Conservation (phyloP, 495 filamentous ascomycete genomes). For the Aspergillus coremiiformis region DNA sequence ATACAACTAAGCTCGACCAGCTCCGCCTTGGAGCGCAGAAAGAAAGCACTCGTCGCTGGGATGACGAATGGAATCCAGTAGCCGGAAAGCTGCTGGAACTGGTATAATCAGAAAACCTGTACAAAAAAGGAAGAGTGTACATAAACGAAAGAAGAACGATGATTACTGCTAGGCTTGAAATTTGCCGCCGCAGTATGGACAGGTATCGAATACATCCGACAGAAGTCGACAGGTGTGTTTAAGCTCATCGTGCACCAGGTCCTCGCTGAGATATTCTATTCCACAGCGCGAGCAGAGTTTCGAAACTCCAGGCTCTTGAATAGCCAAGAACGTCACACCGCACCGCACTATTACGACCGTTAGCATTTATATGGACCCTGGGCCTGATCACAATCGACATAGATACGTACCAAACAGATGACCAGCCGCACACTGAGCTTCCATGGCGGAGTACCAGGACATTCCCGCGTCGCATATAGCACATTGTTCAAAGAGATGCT, state of each 20-base stretch:
- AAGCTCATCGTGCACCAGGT: constrained; percentile 20
- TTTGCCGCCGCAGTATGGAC: constrained; percentile 49
- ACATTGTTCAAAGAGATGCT: constrained; percentile 37
- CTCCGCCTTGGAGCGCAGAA: constrained; percentile 66
- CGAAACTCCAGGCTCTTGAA: constrained; percentile 47
- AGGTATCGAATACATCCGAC: constrained; percentile 45
- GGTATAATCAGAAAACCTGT: constrained; percentile 6
- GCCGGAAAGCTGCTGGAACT: constrained; percentile 66
- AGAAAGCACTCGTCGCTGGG: constrained; percentile 78
- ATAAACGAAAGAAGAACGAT: not conserved
- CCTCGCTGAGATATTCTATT: constrained; percentile 43
- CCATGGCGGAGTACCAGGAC: constrained; percentile 26
- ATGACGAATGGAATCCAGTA: constrained; percentile 86
- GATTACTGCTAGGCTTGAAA: constrained; percentile 24
- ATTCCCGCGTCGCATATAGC: constrained; percentile 41
- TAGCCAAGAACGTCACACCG: constrained; percentile 45
- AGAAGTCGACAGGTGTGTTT: constrained; percentile 21
- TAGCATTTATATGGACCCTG: not conserved
- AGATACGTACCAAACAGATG: constrained; percentile 42
- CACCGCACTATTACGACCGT: constrained; percentile 39
- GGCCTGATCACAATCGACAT: not conserved
- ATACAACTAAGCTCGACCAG: constrained; percentile 44
- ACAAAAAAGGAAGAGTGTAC: not conserved
- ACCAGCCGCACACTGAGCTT: constrained; percentile 40
- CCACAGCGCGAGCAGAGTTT: constrained; percentile 48